Evolutionary conservation across 1,284 basidiomycete genomes (phyloP), one percentile per base, ranked within the genome.

Genomic region (Marasmius fiardii): DNA sequence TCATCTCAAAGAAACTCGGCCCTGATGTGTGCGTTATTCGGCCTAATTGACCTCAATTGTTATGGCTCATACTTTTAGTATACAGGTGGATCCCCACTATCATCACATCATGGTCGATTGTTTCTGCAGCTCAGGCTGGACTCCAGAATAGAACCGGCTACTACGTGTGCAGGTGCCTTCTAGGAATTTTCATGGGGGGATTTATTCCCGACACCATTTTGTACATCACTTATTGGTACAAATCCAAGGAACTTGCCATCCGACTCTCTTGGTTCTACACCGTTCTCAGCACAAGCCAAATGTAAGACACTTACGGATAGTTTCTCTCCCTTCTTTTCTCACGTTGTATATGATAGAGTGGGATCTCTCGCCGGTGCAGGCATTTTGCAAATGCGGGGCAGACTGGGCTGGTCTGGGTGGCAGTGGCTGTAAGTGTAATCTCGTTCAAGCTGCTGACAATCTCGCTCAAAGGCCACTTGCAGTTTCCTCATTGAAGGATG

Each of bases 211-310:
- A 85, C 83, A 53, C 85, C 84, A 63, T 80, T 71, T n/a, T 41
- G 39, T 41, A 41, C 14, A 41, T 41, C 39, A 41, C 39, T 18
- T 41, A 41, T 20, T 41, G 39, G 39, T 41, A 41, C 14, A 41
- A 41, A 41, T 41, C 39, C 39, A 77, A 70, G 5, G 85, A 88
- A 64, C 74, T 91, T 3, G 86, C 87, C 0, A 68, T 88, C 41
- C 81, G 89, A 2, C 71, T 90, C 6, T 79, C 83, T 0, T 70
- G 79, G 45, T 90, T 90, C 71, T 90, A 85, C 86, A 79, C 39
- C 4, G 39, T 41, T n/a, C 39, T 41, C 20, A 41, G 39, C 16
- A 41, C 39, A 2, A 18, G 39, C 39, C 16, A 41, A 18, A 41
- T 41, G 39, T 41, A 41, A 41, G 39, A 20, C 39, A 18, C 39